phyloP scores from a whole-genome alignment of 768 basidiomycete genomes.

The Leccinum sublutescens region DNA sequence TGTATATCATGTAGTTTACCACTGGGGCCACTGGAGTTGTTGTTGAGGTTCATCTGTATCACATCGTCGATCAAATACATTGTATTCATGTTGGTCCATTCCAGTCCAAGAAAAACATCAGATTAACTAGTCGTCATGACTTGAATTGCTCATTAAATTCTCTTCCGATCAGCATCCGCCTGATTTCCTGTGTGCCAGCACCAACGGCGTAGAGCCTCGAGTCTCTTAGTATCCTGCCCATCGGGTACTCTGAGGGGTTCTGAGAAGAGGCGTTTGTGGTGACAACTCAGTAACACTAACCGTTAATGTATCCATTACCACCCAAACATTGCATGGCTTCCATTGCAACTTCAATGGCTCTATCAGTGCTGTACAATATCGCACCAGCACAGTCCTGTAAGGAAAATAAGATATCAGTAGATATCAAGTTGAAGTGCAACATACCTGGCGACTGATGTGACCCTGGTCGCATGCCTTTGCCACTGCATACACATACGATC shows the following conservation, averaged over 20 bases:
- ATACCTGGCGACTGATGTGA: slow-evolving; percentile 71
- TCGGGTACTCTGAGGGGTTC: slow-evolving; percentile 71
- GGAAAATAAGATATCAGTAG: slow-evolving; percentile 7
- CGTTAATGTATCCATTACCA: slow-evolving; percentile 95
- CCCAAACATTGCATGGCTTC: slow-evolving; percentile 94
- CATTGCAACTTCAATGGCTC: slow-evolving; percentile 84
- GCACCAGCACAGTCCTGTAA: slow-evolving; percentile 87
- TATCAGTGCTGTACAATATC: slow-evolving; percentile 91
- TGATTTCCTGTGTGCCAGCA: slow-evolving; percentile 95
- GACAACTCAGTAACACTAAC: slow-evolving; percentile 37
- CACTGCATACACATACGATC: slow-evolving; percentile 92
- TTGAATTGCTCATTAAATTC: slow-evolving; percentile 80
- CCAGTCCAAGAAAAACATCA: not conserved
- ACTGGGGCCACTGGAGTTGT: too few relatives aligned
- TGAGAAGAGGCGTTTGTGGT: not conserved
- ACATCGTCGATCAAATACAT: not conserved
- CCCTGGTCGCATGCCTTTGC: slow-evolving; percentile 84
- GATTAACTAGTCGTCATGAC: slow-evolving; percentile 11
- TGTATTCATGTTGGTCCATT: not conserved
- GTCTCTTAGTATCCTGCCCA: slow-evolving; percentile 85
- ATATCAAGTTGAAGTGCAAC: slow-evolving; percentile 24
- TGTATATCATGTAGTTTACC: too few relatives aligned
- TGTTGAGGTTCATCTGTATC: not conserved
- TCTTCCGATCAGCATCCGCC: slow-evolving; percentile 90
- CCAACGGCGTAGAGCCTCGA: slow-evolving; percentile 89